A percentile compares a stretch with the other conserved stretches of the same genome.
These are phyloP conservation scores for Discostella pseudostelligera DNA, from an alignment of 108 stramenopile genomes.

Conservation along the genomic window DNA sequence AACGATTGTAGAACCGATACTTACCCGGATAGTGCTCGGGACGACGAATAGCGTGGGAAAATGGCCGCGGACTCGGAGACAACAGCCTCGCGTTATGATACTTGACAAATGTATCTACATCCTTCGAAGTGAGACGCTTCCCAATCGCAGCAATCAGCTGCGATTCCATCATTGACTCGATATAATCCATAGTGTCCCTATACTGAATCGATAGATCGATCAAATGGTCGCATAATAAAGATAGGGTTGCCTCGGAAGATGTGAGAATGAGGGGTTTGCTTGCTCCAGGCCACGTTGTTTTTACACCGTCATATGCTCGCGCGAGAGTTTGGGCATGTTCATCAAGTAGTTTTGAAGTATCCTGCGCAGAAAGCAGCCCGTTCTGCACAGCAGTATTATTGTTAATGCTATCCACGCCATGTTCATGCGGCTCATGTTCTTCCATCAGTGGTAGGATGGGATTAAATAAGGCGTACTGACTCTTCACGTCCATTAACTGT, in stretches of 20 bases:
- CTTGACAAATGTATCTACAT: conserved; percentile 64
- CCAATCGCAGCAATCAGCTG: conserved; percentile 74
- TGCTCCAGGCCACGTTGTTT: conserved; percentile 12
- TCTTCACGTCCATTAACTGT: conserved; percentile 1
- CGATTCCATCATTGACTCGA: conserved; percentile 62
- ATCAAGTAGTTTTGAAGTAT: conserved; percentile 37
- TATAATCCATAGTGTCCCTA: conserved; percentile 30
- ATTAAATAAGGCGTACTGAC: conserved; percentile 44
- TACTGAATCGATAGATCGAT: conserved; percentile 18
- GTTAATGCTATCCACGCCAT: background rate
- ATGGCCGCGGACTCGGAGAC: conserved; percentile 54
- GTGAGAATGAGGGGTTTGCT: conserved; percentile 12
- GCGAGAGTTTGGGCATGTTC: conserved; percentile 32
- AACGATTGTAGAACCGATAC: background rate
- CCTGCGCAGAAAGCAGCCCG: conserved; percentile 8
- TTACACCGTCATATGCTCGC: conserved; percentile 10
- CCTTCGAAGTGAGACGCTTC: conserved; percentile 54
- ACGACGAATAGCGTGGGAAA: conserved; percentile 68
- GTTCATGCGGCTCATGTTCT: conserved; percentile 1
- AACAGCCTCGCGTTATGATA: conserved; percentile 61
- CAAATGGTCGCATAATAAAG: conserved; percentile 16
- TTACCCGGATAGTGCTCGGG: conserved; percentile 68
- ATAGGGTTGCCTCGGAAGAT: conserved; percentile 12
- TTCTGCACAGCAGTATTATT: conserved; percentile 15
- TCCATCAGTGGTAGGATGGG: conserved; percentile 65